Conservation (phyloP, 805 yeast genomes). For the Yarrowia sp. region DNA sequence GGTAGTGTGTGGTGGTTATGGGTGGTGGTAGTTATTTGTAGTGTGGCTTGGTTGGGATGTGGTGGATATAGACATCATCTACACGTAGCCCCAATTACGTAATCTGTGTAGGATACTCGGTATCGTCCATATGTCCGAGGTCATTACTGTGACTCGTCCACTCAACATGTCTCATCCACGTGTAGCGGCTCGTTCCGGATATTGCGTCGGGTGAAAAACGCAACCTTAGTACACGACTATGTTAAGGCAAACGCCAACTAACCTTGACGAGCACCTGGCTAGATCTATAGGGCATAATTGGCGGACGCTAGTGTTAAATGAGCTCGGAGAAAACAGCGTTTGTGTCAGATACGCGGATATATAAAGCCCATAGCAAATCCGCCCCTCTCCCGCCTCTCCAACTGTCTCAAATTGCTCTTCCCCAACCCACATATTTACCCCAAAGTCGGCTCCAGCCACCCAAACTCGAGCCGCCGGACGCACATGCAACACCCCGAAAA, state of each 20-base stretch:
- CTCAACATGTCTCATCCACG: not conserved
- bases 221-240: not conserved
- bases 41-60: no score
- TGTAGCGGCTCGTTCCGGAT: not conserved
- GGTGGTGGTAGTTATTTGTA: not conserved
- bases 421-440: not conserved
- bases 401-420: not conserved
- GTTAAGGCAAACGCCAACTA: no score
- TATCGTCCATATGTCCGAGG: no score
- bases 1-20: not conserved
- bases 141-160: not conserved
- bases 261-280: not conserved
- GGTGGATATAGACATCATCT: no score
- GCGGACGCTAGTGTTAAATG: not conserved
- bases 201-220: constrained; percentile 10
- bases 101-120: no score
- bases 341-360: no score
- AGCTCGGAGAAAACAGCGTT: no score
- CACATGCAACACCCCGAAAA: constrained; percentile 3
- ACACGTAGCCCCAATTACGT: no score
- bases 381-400: not conserved
- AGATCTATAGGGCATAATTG: not conserved
- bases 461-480: not conserved
- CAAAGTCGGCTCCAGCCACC: not conserved
- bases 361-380: not conserved